A percentile compares a stretch with the other conserved stretches of the same genome.
These are phyloP conservation scores for Hibiscus tridactylites DNA, from an alignment of 345 rosid species.

Conservation along the genomic window DNA sequence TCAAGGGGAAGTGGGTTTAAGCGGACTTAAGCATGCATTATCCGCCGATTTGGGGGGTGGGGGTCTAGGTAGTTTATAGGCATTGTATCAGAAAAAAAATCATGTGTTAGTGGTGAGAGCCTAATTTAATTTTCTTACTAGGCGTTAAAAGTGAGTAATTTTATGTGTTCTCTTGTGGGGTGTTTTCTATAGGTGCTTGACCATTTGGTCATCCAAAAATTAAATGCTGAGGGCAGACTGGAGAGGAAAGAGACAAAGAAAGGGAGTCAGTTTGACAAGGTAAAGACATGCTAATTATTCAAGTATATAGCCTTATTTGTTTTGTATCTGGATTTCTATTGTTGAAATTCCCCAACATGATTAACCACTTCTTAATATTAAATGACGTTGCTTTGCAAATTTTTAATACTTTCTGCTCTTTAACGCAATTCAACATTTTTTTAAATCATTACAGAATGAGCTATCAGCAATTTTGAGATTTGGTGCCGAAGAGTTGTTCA, in stretches of 20 bases:
- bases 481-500: conserved; percentile 97
- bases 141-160: neutral
- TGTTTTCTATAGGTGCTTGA: conserved; percentile 73
- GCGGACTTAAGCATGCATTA: too few species aligned
- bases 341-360: neutral
- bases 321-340: neutral
- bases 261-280: conserved; percentile 86
- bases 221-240: conserved; percentile 98
- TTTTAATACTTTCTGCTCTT: neutral
- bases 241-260: conserved; percentile 98
- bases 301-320: neutral
- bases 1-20: too few species aligned
- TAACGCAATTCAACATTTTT: neutral
- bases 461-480: conserved; percentile 95
- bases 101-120: neutral
- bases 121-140: neutral
- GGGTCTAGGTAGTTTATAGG: too few species aligned
- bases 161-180: conserved; percentile 7
- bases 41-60: too few species aligned
- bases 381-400: neutral
- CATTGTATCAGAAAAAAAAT: too few species aligned
- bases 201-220: conserved; percentile 95
- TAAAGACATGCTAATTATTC: conserved; percentile 23
- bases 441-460: conserved; percentile 57
- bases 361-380: neutral